Conservation (phyloP, 805 yeast species). For the Saccharomycopsis fermentans region DNA sequence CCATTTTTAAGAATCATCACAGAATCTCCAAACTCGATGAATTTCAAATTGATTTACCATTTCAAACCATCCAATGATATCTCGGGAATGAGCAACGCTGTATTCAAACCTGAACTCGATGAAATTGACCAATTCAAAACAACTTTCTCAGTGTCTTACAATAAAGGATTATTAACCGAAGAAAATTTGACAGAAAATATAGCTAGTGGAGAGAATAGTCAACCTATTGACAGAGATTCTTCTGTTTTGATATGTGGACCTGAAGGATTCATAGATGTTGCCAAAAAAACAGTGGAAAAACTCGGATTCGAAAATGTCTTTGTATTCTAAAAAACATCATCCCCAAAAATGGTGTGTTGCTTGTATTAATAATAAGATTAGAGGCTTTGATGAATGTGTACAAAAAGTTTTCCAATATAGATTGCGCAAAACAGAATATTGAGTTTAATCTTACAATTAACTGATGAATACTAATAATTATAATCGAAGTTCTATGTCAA, state of each 20-base stretch:
- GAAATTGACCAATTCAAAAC: slow-evolving; percentile 58
- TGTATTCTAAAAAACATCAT: slow-evolving; percentile 9
- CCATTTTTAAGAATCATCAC: slow-evolving; percentile 79
- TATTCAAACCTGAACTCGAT: slow-evolving; percentile 62
- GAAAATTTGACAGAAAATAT: slow-evolving; percentile 25
- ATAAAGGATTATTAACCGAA: slow-evolving; percentile 50
- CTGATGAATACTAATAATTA: too few relatives aligned
- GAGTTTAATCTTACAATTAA: too few relatives aligned
- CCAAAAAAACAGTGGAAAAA: slow-evolving; percentile 41
- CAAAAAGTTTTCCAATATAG: too few relatives aligned
- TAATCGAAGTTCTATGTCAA: too few relatives aligned
- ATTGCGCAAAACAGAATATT: too few relatives aligned
- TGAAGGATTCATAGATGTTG: slow-evolving; percentile 48
- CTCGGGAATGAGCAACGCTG: slow-evolving; percentile 14
- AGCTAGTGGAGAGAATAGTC: not conserved
- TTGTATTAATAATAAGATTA: too few relatives aligned
- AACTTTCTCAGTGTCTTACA: slow-evolving; percentile 48
- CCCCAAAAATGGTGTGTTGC: too few relatives aligned
- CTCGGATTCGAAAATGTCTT: slow-evolving; percentile 40
- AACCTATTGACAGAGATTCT: slow-evolving; percentile 26
- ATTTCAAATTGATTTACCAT: slow-evolving; percentile 54
- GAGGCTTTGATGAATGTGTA: too few relatives aligned
- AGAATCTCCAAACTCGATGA: slow-evolving; percentile 57
- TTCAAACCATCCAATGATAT: slow-evolving; percentile 73
- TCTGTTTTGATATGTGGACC: slow-evolving; percentile 71